Percentiles rank a stretch among this genome's conserved stretches.
phyloP scores from a whole-genome alignment of 805 yeast genomes.

The Maudiozyma barnettii region DNA sequence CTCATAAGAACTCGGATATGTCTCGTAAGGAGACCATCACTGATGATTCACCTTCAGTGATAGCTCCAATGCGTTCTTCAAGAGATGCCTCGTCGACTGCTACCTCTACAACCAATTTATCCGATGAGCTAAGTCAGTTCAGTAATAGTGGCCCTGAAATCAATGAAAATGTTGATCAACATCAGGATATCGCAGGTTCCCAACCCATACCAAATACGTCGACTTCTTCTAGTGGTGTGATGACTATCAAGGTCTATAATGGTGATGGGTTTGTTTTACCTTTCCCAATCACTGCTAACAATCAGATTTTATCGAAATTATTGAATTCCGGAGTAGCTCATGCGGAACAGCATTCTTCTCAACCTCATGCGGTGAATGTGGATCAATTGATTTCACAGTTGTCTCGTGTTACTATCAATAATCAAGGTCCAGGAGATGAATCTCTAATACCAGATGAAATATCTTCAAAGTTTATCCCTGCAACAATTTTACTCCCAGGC shows the following conservation, averaged over 20 bases:
- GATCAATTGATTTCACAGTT: conserved; percentile 22
- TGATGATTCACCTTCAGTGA: conserved; percentile 17
- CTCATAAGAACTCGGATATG: not conserved
- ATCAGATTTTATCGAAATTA: conserved; percentile 52
- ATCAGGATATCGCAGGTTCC: not conserved
- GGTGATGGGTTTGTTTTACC: conserved; percentile 65
- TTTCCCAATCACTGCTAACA: conserved; percentile 54
- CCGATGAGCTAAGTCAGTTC: not conserved
- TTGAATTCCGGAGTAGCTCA: conserved; percentile 43
- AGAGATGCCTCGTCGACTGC: conserved; percentile 18
- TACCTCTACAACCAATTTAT: conserved; percentile 10
- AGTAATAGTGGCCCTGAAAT: conserved; percentile 1
- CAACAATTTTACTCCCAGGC: conserved; percentile 46
- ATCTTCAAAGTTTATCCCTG: conserved; percentile 36
- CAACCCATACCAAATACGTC: conserved; percentile 9
- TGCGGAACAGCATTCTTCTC: conserved; percentile 6
- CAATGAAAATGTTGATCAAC: not conserved
- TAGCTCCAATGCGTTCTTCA: conserved; percentile 21
- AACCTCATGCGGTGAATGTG: conserved; percentile 8
- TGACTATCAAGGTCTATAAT: conserved; percentile 68
- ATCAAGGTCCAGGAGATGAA: conserved; percentile 30
- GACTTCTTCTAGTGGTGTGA: conserved; percentile 42
- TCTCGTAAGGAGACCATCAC: conserved; percentile 24
- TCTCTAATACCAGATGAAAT: conserved; percentile 25
- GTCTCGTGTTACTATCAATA: conserved; percentile 17